Conservation (phyloP, 179 eudicot genomes). For the Carnegiea gigantea region DNA sequence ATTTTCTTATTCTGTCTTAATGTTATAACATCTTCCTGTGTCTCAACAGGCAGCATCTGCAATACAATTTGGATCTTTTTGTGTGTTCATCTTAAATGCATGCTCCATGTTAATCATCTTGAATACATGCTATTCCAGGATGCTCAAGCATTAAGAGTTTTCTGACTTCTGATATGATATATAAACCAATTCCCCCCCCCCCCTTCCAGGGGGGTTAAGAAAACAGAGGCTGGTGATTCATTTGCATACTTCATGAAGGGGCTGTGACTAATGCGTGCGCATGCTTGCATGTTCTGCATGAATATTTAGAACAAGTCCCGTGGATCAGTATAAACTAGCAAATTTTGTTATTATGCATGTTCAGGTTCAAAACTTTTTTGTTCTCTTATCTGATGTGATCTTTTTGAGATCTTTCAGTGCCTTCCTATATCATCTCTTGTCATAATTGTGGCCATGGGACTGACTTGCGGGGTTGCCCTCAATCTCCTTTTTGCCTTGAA, state of each 20-base stretch:
- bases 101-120: neutral
- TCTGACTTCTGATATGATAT: neutral
- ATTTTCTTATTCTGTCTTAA: neutral
- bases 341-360: neutral
- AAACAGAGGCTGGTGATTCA: neutral
- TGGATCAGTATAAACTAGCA: neutral
- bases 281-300: neutral
- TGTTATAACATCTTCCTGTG: neutral
- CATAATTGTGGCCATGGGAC: constrained; percentile 96
- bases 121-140: neutral
- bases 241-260: neutral
- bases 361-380: neutral
- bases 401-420: constrained; percentile 53
- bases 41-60: neutral
- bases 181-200: neutral
- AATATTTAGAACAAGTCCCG: neutral
- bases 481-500: constrained; percentile 75
- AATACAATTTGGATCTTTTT: neutral
- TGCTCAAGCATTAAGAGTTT: neutral
- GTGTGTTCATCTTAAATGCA: too few relatives aligned
- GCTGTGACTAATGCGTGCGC: neutral
- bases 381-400: constrained; percentile 18
- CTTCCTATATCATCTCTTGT: constrained; percentile 72
- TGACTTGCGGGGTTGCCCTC: constrained; percentile 97
- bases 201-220: too few relatives aligned